Base-by-base conservation (phyloP, 805 yeast species). In the Zygotorulaspora danielsina region DNA sequence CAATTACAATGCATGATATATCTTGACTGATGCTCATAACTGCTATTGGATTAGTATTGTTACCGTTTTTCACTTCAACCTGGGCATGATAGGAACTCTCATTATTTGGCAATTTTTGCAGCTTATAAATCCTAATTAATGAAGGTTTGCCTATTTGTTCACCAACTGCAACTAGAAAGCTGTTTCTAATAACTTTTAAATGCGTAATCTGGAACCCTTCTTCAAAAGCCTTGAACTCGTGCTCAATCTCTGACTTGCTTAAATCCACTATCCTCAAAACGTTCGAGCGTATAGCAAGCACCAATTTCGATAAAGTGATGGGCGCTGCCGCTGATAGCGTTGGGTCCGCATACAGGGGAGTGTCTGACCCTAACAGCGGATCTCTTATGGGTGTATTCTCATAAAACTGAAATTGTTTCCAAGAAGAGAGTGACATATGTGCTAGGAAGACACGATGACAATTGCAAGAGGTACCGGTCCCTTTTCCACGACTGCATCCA, bases 381-480 rank as follows among this genome's bases (percentile, higher is more conserved):
- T 93, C 98, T 45, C 79, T 66, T 13, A 93, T 82, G 5, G 96
- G 96, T 0, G 79, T 72, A 25, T 76, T 72, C 38, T 87, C 96
- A 59, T 84, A 88, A 61, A 90, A 84, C 45, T 85, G 86, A 63
- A 90, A 84, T 55, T 84, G 95, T 44, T 90, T 70, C 89, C 89
- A 84, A 6, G 67, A 54, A 12, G 46, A 40, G 8, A 53, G 32
- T 15, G 61, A 48, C 61, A 55, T 54, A 17, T n/a, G 18, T 13
- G 10, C 24, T 24, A 11, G 12, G 27, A 24, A 7, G 12, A 24
- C 4, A 24, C 13, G 12, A n/a, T n/a, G n/a, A n/a, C n/a, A n/a
- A n/a, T n/a, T n/a, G n/a, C n/a, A n/a, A n/a, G n/a, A n/a, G n/a
- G n/a, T n/a, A n/a, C n/a, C n/a, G n/a, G n/a, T n/a, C n/a, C n/a